phyloP scores from a whole-genome alignment of 129 eudicot genomes.

The Artemisia tridentata region DNA sequence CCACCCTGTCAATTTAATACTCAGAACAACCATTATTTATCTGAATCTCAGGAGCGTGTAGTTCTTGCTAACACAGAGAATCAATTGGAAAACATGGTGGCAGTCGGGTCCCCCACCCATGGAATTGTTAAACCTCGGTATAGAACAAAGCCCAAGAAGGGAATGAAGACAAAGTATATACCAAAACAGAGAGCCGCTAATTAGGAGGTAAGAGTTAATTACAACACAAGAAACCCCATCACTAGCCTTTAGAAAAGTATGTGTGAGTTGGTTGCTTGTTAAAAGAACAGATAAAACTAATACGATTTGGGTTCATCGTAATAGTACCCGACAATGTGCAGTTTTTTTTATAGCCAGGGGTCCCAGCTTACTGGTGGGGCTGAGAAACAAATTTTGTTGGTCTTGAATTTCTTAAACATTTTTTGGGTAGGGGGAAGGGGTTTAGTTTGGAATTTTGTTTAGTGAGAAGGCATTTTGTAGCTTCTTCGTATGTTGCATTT shows the following conservation, averaged over 20 bases:
- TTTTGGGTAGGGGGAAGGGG: not conserved
- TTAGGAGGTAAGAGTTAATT: slow-evolving; percentile 26
- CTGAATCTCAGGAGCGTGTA: slow-evolving; percentile 15
- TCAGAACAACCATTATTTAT: slow-evolving; percentile 15
- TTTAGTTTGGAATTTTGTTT: not conserved
- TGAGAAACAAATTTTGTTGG: not conserved
- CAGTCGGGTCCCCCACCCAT: not conserved
- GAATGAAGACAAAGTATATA: slow-evolving; percentile 38
- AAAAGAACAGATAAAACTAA: not conserved
- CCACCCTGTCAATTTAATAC: slow-evolving; percentile 15
- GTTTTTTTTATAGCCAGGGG: slow-evolving; percentile 37
- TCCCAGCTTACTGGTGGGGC: slow-evolving; percentile 27
- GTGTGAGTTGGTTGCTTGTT: slow-evolving; percentile 10
- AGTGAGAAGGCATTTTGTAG: not conserved
- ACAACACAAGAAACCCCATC: not conserved
- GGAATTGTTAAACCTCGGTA: slow-evolving; percentile 26
- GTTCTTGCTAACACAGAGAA: slow-evolving; percentile 4
- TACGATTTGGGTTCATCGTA: no score
- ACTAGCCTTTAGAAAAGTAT: not conserved
- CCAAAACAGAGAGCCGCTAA: slow-evolving; percentile 35
- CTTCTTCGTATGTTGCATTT: not conserved
- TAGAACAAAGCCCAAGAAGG: slow-evolving; percentile 38
- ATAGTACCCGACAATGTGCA: slow-evolving; percentile 33
- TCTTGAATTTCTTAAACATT: not conserved
- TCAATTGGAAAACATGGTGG: slow-evolving; percentile 3